phyloP scores from a whole-genome alignment of 176 grass and related monocot genomes.

The Musa schizocarpa region DNA sequence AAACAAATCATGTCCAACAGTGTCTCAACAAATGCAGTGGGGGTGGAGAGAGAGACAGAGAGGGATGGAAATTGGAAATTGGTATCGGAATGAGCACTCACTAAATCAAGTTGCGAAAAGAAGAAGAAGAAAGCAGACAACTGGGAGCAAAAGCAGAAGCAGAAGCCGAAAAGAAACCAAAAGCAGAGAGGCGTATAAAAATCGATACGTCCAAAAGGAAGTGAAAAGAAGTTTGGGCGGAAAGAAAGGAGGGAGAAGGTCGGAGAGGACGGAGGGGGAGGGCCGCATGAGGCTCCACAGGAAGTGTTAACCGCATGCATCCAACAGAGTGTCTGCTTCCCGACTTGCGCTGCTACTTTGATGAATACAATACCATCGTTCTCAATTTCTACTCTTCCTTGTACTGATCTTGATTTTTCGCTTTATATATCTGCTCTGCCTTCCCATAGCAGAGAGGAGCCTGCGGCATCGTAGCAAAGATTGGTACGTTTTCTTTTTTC shows the following conservation, averaged over 20 bases:
- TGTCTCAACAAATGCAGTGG: slow-evolving; percentile 1
- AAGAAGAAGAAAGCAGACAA: background rate
- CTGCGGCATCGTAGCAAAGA: background rate
- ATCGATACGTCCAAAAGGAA: background rate
- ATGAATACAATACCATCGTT: background rate
- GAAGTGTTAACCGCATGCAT: background rate
- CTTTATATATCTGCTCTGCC: background rate
- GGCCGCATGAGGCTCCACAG: background rate
- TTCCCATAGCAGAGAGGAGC: background rate
- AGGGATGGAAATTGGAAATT: background rate
- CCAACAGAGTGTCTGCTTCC: background rate
- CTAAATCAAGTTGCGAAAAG: background rate
- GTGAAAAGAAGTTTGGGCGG: background rate
- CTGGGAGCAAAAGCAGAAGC: slow-evolving; percentile 4
- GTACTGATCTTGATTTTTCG: background rate
- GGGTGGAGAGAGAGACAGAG: background rate
- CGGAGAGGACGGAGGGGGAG: background rate
- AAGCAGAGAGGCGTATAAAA: slow-evolving; percentile 8
- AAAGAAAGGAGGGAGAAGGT: background rate
- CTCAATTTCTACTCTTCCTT: background rate
- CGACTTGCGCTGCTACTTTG: slow-evolving; percentile 1
- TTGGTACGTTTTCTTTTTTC: background rate
- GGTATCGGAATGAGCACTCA: background rate
- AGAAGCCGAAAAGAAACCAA: slow-evolving; percentile 3
- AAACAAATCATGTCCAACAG: slow-evolving; percentile 1